Evolutionary conservation across 1,284 basidiomycete species (phyloP), one percentile per base, ranked within the genome.

Genomic region (Golubevia sp.): DNA sequence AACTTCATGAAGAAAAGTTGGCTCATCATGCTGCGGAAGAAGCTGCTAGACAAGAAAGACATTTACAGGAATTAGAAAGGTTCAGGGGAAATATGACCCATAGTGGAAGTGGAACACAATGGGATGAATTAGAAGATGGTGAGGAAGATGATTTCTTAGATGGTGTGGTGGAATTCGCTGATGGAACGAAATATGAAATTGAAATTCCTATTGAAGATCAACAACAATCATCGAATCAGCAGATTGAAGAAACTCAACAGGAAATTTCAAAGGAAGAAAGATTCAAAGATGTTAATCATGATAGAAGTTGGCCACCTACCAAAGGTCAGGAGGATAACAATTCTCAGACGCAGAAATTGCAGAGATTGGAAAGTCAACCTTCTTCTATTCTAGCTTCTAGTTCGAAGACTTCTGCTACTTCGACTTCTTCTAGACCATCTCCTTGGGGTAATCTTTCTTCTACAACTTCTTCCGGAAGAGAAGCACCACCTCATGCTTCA

Each of bases 81-180:
- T 82, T 81, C 69, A 67, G 79, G 23, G 79, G 77, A 49, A 64
- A 68, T 6, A 61, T 80, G 18, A 27, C 7, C 13, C 21, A 52
- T 7, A 7, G 7, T 34, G 69, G 66, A 11, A 63, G 70, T 13
- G 70, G 70, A 15, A 73, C 73, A 56, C 80, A 81, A 49, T 82
- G 80, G 80, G 79, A 81, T 61, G 79, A 82, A 63, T 70, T 82
- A 68, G 78, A 78, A 30, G 76, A 80, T 26, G 50, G 21, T 52
- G 25, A 23, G 13, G 76, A 78, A 48, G 72, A 73, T 13, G 64
- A 58, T 23, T 72, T 73, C 54, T 66, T 79, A 4, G 78, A 76
- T 54, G 80, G 78, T 21, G 80, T 81, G 5, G 75, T 82, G 54
- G 77, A 82, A 27, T 82, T 82, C 56, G 80, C 74, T 27, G 80